Percentiles rank a stretch among this genome's conserved stretches.
These are phyloP conservation scores for Dioscorea dumetorum DNA, from an alignment of 106 monocot species.

Conservation along the genomic window DNA sequence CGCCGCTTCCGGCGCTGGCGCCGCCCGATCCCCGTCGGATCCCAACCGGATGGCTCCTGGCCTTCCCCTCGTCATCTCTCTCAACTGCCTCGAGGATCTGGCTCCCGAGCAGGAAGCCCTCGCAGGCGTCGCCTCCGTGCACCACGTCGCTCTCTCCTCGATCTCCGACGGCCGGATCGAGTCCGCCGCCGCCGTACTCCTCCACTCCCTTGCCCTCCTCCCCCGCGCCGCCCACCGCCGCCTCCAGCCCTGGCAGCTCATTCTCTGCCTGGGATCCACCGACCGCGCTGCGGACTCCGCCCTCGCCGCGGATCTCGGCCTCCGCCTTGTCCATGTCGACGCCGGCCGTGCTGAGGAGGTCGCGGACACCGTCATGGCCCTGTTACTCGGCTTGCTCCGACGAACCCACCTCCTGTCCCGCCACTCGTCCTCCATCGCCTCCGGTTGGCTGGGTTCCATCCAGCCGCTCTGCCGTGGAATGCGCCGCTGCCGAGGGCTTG, in stretches of 20 bases:
- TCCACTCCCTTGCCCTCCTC: slow-evolving; percentile 81
- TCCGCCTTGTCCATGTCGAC: slow-evolving; percentile 84
- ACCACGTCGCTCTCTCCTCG: slow-evolving; percentile 65
- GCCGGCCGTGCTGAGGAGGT: slow-evolving; percentile 77
- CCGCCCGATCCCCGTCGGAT: slow-evolving; percentile 4
- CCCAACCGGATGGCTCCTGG: slow-evolving; percentile 5
- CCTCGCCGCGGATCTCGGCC: slow-evolving; percentile 80
- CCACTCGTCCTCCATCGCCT: slow-evolving; percentile 51
- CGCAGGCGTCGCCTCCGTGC: slow-evolving; percentile 54
- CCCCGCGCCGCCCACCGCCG: slow-evolving; percentile 91
- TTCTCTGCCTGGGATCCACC: slow-evolving; percentile 86
- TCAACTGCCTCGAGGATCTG: slow-evolving; percentile 90
- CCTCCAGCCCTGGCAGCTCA: slow-evolving; percentile 75
- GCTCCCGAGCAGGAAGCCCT: slow-evolving; percentile 62
- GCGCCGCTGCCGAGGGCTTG: slow-evolving; percentile 83
- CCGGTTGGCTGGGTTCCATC: slow-evolving; percentile 78
- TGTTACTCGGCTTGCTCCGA: slow-evolving; percentile 70
- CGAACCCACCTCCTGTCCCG: slow-evolving; percentile 67
- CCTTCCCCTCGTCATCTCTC: slow-evolving; percentile 64
- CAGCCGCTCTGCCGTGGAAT: slow-evolving; percentile 88
- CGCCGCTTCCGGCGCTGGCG: too few species aligned
- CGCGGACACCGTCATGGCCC: slow-evolving; percentile 90
- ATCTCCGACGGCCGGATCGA: slow-evolving; percentile 64
- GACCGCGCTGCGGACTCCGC: slow-evolving; percentile 80
- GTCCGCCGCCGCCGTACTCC: slow-evolving; percentile 60